These are phyloP conservation scores for Nectriaceae sp. DNA, from an alignment of 2,329 filamentous ascomycete species.

Conservation along the genomic window DNA sequence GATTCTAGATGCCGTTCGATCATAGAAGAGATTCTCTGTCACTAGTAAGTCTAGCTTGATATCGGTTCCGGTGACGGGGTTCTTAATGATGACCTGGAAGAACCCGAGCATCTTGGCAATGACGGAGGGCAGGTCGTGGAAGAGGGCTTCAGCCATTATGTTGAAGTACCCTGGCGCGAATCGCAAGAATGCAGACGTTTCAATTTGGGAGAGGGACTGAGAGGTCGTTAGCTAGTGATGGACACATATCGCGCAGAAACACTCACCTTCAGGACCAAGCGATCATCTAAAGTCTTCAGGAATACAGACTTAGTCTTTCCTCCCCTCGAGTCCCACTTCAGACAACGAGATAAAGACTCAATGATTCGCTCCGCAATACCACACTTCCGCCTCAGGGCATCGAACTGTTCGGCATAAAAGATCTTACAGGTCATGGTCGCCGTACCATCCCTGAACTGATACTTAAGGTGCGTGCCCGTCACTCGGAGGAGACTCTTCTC, in stretches of 20 bases:
- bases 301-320: constrained; percentile 98
- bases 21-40: constrained; percentile 98
- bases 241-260: neutral
- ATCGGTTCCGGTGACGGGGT: constrained; percentile 85
- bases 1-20: constrained; percentile 83
- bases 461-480: constrained; percentile 92
- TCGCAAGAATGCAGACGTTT: constrained; percentile 89
- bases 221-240: constrained; percentile 10
- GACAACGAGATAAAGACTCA: constrained; percentile 89
- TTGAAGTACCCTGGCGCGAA: constrained; percentile 97
- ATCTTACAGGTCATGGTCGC: constrained; percentile 98
- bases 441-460: constrained; percentile 91
- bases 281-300: constrained; percentile 92
- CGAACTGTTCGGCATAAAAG: constrained; percentile 97
- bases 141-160: constrained; percentile 95
- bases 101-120: constrained; percentile 99
- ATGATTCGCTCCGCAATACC: constrained; percentile 92
- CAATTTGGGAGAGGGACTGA: constrained; percentile 83
- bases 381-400: constrained; percentile 89
- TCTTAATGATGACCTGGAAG: constrained; percentile 97
- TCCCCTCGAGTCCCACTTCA: constrained; percentile 97
- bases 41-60: constrained; percentile 92
- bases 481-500: constrained; percentile 83
- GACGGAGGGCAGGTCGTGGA: constrained; percentile 91
- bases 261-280: constrained; percentile 78